phyloP scores from a whole-genome alignment of 2,329 filamentous ascomycete genomes.

The Curvularia verruculosa region DNA sequence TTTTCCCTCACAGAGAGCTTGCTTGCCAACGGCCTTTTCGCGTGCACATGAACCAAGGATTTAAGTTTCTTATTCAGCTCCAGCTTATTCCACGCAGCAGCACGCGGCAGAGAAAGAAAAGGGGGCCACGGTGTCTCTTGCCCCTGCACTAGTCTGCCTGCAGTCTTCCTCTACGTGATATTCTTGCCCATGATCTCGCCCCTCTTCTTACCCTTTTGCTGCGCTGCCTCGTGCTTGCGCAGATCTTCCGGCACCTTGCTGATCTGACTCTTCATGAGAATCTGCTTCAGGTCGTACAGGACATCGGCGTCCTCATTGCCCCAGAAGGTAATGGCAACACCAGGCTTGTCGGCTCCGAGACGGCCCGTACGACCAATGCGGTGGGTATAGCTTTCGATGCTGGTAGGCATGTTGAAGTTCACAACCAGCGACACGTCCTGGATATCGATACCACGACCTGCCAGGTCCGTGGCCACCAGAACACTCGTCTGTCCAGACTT shows the following conservation, averaged over 20 bases:
- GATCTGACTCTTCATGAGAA: constrained; percentile 88
- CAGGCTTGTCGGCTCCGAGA: constrained; percentile 80
- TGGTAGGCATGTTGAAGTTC: constrained; percentile 98
- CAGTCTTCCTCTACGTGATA: constrained; percentile 11
- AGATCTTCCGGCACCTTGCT: constrained; percentile 91
- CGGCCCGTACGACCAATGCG: constrained; percentile 95
- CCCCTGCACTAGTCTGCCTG: background rate
- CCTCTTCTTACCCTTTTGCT: constrained; percentile 69
- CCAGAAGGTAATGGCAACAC: constrained; percentile 94
- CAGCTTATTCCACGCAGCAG: background rate
- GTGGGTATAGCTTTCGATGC: constrained; percentile 95
- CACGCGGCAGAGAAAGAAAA: background rate
- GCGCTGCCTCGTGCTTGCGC: constrained; percentile 86
- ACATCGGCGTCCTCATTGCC: constrained; percentile 88
- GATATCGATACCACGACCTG: constrained; percentile 97
- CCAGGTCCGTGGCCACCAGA: constrained; percentile 92
- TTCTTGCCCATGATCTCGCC: constrained; percentile 20
- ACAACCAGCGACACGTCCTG: constrained; percentile 91
- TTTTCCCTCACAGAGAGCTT: background rate
- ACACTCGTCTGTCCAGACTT: constrained; percentile 82
- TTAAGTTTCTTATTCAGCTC: background rate
- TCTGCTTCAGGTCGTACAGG: constrained; percentile 93
- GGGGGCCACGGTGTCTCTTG: no score
- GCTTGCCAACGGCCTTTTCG: background rate
- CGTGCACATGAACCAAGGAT: background rate